Conservation (phyloP, 2,329 filamentous ascomycete species). For the Fusarium sp. region DNA sequence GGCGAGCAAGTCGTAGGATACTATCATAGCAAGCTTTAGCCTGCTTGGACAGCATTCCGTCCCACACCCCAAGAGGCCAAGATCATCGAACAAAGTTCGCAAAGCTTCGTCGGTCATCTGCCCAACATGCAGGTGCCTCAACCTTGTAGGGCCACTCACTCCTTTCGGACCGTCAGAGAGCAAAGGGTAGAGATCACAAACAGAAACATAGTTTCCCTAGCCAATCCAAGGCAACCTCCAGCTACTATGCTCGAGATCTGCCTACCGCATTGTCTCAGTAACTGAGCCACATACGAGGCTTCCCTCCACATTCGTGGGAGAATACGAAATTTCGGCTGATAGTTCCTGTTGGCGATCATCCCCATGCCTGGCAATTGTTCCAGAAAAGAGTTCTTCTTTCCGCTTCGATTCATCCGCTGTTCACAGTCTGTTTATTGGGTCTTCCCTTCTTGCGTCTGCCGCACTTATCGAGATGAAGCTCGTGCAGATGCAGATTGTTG, state of each 20-base stretch:
- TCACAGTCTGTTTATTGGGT: not conserved
- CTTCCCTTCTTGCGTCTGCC: constrained; percentile 5
- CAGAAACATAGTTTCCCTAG: no score
- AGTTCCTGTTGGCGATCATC: no score
- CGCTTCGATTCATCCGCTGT: not conserved
- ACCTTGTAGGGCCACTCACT: not conserved
- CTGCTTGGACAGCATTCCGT: not conserved
- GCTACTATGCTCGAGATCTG: no score
- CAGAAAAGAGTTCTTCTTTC: not conserved
- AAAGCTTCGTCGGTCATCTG: not conserved
- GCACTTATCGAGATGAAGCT: not conserved
- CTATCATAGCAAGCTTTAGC: constrained; percentile 16
- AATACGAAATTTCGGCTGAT: no score
- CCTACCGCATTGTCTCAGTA: no score
- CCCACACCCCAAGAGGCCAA: constrained; percentile 18
- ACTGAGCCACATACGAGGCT: no score
- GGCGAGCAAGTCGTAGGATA: not conserved
- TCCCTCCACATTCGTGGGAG: no score
- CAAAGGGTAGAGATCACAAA: no score
- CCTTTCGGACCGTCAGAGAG: no score
- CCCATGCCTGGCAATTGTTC: no score
- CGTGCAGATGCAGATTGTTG: rapidly evolving
- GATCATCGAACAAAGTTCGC: constrained; percentile 2
- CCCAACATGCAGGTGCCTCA: not conserved
- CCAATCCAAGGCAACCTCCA: no score